Evolutionary conservation across 1,284 basidiomycete genomes (phyloP).

Genomic region (Moesziomyces sp.): DNA sequence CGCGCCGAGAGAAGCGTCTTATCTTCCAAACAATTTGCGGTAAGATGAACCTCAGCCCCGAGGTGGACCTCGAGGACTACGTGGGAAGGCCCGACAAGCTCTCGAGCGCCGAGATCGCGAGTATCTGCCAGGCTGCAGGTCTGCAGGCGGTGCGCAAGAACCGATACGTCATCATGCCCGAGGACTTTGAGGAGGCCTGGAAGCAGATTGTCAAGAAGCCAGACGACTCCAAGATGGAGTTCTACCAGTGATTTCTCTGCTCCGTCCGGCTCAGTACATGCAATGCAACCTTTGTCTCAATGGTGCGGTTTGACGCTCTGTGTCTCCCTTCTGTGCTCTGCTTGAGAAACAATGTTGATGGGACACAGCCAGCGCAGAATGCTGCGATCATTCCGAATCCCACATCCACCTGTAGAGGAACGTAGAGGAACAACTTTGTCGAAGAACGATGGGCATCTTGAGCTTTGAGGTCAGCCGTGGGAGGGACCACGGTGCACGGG

Average conservation of each 20-base stretch:
- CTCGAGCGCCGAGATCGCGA: slow-evolving; percentile 93
- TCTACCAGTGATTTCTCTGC: slow-evolving; percentile 55
- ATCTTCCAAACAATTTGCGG: slow-evolving; percentile 98
- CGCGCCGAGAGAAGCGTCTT: slow-evolving; percentile 91
- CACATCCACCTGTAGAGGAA: too few relatives aligned
- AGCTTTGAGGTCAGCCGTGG: neutral
- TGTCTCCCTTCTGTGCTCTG: neutral
- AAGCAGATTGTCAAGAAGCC: slow-evolving; percentile 66
- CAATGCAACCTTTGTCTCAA: slow-evolving; percentile 16
- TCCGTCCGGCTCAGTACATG: neutral
- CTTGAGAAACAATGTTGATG: too few relatives aligned
- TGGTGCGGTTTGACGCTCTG: neutral
- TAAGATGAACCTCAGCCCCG: slow-evolving; percentile 98
- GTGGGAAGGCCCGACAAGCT: slow-evolving; percentile 95
- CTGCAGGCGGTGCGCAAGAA: slow-evolving; percentile 98
- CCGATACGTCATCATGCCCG: slow-evolving; percentile 92
- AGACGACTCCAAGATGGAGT: slow-evolving; percentile 66
- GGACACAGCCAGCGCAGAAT: too few relatives aligned
- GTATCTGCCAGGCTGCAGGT: slow-evolving; percentile 96
- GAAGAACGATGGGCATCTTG: too few relatives aligned
- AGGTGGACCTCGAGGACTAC: slow-evolving; percentile 98
- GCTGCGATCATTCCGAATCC: too few relatives aligned
- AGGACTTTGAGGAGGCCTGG: slow-evolving; percentile 83
- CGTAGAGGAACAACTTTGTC: too few relatives aligned
- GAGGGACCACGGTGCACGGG: neutral